Evolutionary conservation across 31 red algal genomes (phyloP).

Genomic region (Odonthalia washingtoniensis): DNA sequence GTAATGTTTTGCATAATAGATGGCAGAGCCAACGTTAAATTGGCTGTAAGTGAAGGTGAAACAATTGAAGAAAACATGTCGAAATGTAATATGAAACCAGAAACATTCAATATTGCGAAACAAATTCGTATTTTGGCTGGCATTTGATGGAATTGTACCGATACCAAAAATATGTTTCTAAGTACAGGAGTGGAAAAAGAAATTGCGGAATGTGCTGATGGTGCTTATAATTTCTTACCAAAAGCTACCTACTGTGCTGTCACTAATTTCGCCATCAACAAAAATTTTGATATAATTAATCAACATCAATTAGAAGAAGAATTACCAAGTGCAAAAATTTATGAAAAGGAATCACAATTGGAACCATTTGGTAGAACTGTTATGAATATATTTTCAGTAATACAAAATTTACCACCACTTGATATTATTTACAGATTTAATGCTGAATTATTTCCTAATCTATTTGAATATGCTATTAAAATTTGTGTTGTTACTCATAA

Average conservation of each 20-base stretch:
- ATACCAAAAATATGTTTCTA: conserved; percentile 97
- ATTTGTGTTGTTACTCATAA: no score
- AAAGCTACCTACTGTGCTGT: conserved; percentile 91
- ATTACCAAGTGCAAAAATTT: conserved; percentile 40
- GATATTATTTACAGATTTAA: conserved; percentile 69
- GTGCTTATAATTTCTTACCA: conserved; percentile 91
- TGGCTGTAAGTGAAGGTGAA: conserved; percentile 77
- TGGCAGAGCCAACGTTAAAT: conserved; percentile 91
- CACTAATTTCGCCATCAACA: conserved; percentile 78
- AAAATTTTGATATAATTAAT: conserved; percentile 61
- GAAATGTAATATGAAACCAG: conserved; percentile 91
- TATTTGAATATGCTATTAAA: conserved; percentile 69
- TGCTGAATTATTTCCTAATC: conserved; percentile 47
- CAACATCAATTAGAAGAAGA: conserved; percentile 43
- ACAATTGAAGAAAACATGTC: conserved; percentile 76
- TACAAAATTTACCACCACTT: no score
- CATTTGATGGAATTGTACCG: conserved; percentile 77
- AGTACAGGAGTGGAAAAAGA: conserved; percentile 92
- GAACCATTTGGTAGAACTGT: conserved; percentile 57
- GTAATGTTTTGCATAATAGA: conserved; percentile 91
- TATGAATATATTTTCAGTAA: conserved; percentile 51
- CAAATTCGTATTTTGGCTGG: conserved; percentile 76
- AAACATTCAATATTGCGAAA: conserved; percentile 82
- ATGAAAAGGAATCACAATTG: conserved; percentile 41
- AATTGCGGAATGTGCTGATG: conserved; percentile 77